phyloP scores from a whole-genome alignment of 2,329 filamentous ascomycete species.

The Hirsutella minnesotensis region DNA sequence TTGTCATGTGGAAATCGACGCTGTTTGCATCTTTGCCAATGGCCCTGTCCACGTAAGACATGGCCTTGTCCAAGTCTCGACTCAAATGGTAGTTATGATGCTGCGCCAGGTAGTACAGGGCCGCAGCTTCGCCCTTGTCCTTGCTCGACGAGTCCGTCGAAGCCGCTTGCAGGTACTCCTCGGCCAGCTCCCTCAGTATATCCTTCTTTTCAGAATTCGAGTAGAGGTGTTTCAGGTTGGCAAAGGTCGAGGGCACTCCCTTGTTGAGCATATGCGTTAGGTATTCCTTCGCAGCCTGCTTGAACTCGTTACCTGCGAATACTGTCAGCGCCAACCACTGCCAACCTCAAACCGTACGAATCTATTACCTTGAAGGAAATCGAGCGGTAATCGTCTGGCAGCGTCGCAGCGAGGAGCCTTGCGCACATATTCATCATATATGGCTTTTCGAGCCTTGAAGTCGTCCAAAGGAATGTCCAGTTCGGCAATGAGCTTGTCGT shows the following conservation, averaged over 20 bases:
- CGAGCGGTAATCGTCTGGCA: constrained; percentile 72
- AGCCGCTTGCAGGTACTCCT: constrained; percentile 60
- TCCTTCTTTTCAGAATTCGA: constrained; percentile 64
- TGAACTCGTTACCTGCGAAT: constrained; percentile 61
- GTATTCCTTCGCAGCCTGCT: constrained; percentile 65
- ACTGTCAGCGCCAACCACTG: constrained; percentile 9
- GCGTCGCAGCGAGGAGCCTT: constrained; percentile 79
- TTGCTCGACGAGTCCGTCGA: constrained; percentile 34
- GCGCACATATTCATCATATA: constrained; percentile 67
- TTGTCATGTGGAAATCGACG: constrained; percentile 90
- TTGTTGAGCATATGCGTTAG: constrained; percentile 77
- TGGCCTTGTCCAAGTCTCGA: constrained; percentile 71
- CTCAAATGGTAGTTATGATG: constrained; percentile 92
- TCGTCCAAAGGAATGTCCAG: constrained; percentile 51
- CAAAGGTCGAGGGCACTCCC: constrained; percentile 91
- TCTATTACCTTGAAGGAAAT: constrained; percentile 63
- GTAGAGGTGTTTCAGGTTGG: constrained; percentile 92
- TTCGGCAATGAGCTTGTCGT: constrained; percentile 60
- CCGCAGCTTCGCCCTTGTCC: constrained; percentile 60
- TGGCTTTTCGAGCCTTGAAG: constrained; percentile 49
- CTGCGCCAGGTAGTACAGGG: constrained; percentile 87
- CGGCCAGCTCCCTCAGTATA: constrained; percentile 62
- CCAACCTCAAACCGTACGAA: background rate
- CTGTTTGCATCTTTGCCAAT: constrained; percentile 68
- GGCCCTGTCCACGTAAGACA: constrained; percentile 71